phyloP scores from a whole-genome alignment of 2,329 filamentous ascomycete genomes.

The Fusarium setosum region DNA sequence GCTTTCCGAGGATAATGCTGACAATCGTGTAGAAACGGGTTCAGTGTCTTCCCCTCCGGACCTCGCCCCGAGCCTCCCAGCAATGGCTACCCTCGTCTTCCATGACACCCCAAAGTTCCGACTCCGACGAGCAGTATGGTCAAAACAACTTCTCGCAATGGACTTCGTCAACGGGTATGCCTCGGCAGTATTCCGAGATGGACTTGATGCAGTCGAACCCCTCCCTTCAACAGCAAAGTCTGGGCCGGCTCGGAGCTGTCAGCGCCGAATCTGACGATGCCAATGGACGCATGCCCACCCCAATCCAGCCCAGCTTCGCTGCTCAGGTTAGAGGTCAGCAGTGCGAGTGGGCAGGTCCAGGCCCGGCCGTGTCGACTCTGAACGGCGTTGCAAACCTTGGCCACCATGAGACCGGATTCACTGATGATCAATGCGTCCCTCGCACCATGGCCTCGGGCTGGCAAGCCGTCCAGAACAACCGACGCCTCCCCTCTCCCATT shows the following conservation, averaged over 20 bases:
- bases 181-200: slow-evolving; percentile 55
- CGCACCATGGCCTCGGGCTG: slow-evolving; percentile 63
- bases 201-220: slow-evolving; percentile 64
- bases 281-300: slow-evolving; percentile 66
- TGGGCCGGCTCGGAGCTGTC: slow-evolving; percentile 17
- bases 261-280: slow-evolving; percentile 38
- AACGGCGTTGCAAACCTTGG: slow-evolving; percentile 53
- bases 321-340: slow-evolving; percentile 65
- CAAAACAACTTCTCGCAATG: slow-evolving; percentile 48
- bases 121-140: slow-evolving; percentile 51
- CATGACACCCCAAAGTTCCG: slow-evolving; percentile 54
- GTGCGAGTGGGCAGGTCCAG: slow-evolving; percentile 53
- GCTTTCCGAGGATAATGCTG: slow-evolving; percentile 17
- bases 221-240: slow-evolving; percentile 23
- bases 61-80: slow-evolving; percentile 51
- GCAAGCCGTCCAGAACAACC: slow-evolving; percentile 64
- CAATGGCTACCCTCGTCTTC: slow-evolving; percentile 46
- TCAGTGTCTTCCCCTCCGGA: slow-evolving; percentile 63
- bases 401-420: slow-evolving; percentile 54
- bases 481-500: slow-evolving; percentile 69
- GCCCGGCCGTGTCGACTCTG: slow-evolving; percentile 46
- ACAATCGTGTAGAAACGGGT: slow-evolving; percentile 61
- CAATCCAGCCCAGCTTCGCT: slow-evolving; percentile 69
- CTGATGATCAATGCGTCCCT: slow-evolving; percentile 58
- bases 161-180: slow-evolving; percentile 41